Conservation (phyloP, 164 flowering plant species). For the Echeveria elegans region DNA sequence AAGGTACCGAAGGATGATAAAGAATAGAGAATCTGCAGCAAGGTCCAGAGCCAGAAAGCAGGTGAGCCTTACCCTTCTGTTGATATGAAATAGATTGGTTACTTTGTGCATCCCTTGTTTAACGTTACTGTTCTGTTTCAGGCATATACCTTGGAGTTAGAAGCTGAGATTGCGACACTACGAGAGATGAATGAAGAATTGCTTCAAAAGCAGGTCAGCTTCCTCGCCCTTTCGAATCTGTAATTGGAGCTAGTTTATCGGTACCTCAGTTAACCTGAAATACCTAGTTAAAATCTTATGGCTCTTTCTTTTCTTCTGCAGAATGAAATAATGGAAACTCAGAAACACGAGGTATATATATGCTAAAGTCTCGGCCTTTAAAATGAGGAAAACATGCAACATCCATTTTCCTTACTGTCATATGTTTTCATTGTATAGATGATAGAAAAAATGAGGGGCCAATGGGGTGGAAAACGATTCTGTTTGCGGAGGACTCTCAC, state of each 20-base stretch:
- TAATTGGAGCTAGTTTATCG: background rate
- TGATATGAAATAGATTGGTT: background rate
- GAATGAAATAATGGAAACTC: background rate
- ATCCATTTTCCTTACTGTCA: background rate
- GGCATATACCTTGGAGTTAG: slow-evolving; percentile 95
- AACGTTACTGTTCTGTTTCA: slow-evolving; percentile 17
- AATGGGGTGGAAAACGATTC: background rate
- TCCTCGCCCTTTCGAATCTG: background rate
- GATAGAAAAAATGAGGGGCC: background rate
- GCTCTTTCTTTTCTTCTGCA: slow-evolving; percentile 15
- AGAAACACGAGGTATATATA: background rate
- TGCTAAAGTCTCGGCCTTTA: background rate
- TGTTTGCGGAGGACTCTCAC: slow-evolving; percentile 1
- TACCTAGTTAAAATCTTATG: too few relatives aligned
- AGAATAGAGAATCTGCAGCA: slow-evolving; percentile 63
- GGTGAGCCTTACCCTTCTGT: slow-evolving; percentile 18
- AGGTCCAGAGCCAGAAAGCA: slow-evolving; percentile 65
- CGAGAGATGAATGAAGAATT: slow-evolving; percentile 70
- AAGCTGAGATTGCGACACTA: slow-evolving; percentile 78
- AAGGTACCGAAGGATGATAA: slow-evolving; percentile 62
- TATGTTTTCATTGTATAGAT: background rate
- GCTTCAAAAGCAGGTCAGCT: slow-evolving; percentile 59
- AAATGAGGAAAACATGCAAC: background rate
- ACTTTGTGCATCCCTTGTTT: background rate
- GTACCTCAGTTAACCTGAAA: background rate